phyloP scores from a whole-genome alignment of 129 eudicot species.

The Helianthus annuus region HanXRQr2.0-SUNRISE NC_035443.2:16077765-16078264 shows the following conservation, averaged over 20 bases:
- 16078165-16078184: neutral
- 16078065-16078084: neutral
- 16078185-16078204: neutral
- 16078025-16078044: neutral
- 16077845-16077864: constrained; percentile 5
- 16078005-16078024: neutral
- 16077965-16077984: neutral
- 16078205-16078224: no score
- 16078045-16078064: neutral
- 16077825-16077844: constrained; percentile 4
- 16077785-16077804: neutral
- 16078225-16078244: no score
- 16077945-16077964: neutral
- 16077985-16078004: neutral
- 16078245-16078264: no score
- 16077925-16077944: constrained; percentile 12
- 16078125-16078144: neutral
- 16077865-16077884: neutral
- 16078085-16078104: neutral
- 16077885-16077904: constrained; percentile 18
- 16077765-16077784: no score
- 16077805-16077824: neutral
- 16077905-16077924: constrained; percentile 29
- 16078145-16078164: neutral
- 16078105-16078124: neutral